phyloP scores from a whole-genome alignment of 2,329 filamentous ascomycete genomes.

The Penicillium sp. region DNA sequence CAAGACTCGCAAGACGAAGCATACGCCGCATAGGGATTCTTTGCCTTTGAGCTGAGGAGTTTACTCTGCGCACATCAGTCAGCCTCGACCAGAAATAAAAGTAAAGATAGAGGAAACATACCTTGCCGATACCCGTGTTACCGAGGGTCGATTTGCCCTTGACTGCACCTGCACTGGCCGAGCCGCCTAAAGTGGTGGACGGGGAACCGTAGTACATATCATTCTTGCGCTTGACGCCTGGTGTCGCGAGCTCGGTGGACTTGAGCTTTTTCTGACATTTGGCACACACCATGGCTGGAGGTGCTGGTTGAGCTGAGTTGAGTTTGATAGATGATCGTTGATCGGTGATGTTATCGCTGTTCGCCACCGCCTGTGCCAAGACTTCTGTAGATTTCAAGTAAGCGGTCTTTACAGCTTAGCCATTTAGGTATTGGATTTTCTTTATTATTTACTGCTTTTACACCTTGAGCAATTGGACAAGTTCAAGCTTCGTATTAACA shows the following conservation, averaged over 20 bases:
- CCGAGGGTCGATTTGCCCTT: conserved; percentile 48
- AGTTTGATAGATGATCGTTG: conserved; percentile 8
- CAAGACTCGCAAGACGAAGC: conserved; percentile 57
- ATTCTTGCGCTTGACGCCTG: conserved; percentile 61
- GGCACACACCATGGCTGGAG: conserved; percentile 54
- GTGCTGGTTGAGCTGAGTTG: not conserved
- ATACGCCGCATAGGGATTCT: conserved; percentile 62
- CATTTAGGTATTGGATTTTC: too few relatives aligned
- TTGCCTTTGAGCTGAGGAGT: conserved; percentile 58
- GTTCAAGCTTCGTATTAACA: not conserved
- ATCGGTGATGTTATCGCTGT: conserved; percentile 11
- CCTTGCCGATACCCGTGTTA: conserved; percentile 57
- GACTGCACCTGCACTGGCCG: conserved; percentile 31
- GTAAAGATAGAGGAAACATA: too few relatives aligned
- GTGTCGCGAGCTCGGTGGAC: conserved; percentile 58
- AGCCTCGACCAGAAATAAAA: too few relatives aligned
- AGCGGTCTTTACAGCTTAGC: too few relatives aligned
- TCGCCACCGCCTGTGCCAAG: conserved; percentile 21
- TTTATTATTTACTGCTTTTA: too few relatives aligned
- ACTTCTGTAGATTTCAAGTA: not conserved
- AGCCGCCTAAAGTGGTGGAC: conserved; percentile 33
- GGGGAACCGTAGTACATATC: conserved; percentile 62
- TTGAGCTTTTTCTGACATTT: conserved; percentile 60
- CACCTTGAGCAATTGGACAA: not conserved
- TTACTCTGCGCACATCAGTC: conserved; percentile 50